phyloP scores from a whole-genome alignment of 1,284 basidiomycete species.

The Meripilus lineatus region DNA sequence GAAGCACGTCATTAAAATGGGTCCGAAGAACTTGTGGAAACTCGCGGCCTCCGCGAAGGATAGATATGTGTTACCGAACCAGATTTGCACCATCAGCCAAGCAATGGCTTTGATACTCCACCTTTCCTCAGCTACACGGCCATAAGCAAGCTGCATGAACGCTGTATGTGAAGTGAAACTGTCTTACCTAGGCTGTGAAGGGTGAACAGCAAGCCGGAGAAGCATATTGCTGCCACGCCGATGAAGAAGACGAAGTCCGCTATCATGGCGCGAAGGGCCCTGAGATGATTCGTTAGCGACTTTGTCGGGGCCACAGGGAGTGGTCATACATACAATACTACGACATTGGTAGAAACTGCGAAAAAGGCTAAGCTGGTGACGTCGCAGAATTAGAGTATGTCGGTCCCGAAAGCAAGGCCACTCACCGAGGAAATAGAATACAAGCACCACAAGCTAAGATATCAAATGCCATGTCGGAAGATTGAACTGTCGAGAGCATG shows the following conservation, averaged over 20 bases:
- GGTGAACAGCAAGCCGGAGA: constrained; percentile 84
- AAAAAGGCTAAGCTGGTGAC: constrained; percentile 72
- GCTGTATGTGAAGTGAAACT: background rate
- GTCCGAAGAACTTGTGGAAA: constrained; percentile 83
- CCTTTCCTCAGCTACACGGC: constrained; percentile 35
- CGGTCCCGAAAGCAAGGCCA: constrained; percentile 5
- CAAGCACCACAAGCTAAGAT: constrained; percentile 82
- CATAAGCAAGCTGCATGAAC: constrained; percentile 5
- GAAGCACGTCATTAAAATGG: constrained; percentile 82
- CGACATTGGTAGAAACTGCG: constrained; percentile 77
- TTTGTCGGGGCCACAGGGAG: background rate
- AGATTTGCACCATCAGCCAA: constrained; percentile 80
- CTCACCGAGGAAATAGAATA: constrained; percentile 77
- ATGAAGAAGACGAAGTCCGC: constrained; percentile 84
- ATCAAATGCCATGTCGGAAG: constrained; percentile 74
- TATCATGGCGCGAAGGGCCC: constrained; percentile 72
- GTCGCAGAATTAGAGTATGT: constrained; percentile 1
- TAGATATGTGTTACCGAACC: constrained; percentile 78
- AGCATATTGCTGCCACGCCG: constrained; percentile 75
- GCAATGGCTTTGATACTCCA: constrained; percentile 72
- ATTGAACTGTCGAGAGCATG: constrained; percentile 32
- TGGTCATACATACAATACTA: constrained; percentile 61
- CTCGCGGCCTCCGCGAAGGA: constrained; percentile 66
- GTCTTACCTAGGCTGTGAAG: constrained; percentile 67
- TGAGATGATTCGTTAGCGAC: constrained; percentile 25